Evolutionary conservation across 2,329 filamentous ascomycete genomes (phyloP), one percentile per base, ranked within the genome.

Genomic region (Aspergillus ochraceus): DNA sequence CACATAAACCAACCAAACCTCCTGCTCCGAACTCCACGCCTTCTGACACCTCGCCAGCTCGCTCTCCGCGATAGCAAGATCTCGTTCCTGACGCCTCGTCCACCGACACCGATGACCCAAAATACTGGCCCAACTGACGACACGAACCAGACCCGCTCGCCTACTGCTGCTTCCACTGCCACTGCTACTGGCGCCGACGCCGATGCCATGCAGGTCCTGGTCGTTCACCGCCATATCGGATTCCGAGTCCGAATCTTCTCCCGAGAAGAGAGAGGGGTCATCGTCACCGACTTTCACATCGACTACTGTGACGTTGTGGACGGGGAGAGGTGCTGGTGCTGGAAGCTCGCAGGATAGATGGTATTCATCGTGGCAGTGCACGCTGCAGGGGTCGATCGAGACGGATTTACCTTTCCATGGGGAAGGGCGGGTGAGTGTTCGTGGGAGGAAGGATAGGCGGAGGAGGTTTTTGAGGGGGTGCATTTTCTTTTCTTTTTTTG

Each of bases 1-100:
- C 68, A 76, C 73, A 70, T 69, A 66, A 19, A 64, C 60, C 57
- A 76, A 55, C 73, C 73, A 75, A 17, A 75, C 42, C 49, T 75
- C 73, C 54, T 75, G 73, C 55, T 75, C 71, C 10, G 72, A 74
- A 55, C 70, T 74, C 71, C 71, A 75, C 1, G 72, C 70, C 60
- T 70, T 75, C 56, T 75, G 73, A 62, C 73, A 75, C 26, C 68
- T 61, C 42, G 63, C 70, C 51, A 75, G 51, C 46, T 76, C 66
- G 17, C 62, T 64, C 57, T 68, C 59, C 0, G 72, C 72, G 54
- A 66, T 63, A 5, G 62, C 52, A 19, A 75, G 64, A 32, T 72
- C 65, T 17, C 61, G 61, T 47, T 75, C 72, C 45, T 71, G 71
- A 24, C 72, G 67, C 8, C 30, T 60, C 5, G 69, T 70, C 71